These are phyloP conservation scores for Stagonosporopsis tanaceti DNA, from an alignment of 2,329 filamentous ascomycete species.

Conservation along the genomic window DNA sequence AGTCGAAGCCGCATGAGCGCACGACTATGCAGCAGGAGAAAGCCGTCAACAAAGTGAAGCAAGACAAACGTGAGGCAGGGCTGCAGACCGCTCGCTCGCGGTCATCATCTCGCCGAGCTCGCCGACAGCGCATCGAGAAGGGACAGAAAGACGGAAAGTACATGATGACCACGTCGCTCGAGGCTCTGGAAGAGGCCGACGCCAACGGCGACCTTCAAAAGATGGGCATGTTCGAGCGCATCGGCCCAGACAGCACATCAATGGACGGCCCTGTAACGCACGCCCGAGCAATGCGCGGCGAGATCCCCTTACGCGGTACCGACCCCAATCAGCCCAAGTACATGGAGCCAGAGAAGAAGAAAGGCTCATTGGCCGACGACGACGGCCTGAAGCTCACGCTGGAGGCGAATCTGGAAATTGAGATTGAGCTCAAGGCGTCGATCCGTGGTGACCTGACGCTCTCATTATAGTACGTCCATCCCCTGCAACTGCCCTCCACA, in stretches of 20 bases:
- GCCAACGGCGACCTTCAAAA: conserved; percentile 57
- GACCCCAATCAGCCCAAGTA: conserved; percentile 60
- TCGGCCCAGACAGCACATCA: conserved; percentile 63
- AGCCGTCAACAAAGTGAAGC: conserved; percentile 52
- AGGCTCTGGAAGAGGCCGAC: conserved; percentile 61
- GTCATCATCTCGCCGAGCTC: conserved; percentile 57
- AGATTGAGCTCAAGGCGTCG: conserved; percentile 84
- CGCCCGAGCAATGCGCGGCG: conserved; percentile 61
- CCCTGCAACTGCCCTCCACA: background rate
- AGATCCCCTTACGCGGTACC: conserved; percentile 62
- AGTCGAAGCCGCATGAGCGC: conserved; percentile 50
- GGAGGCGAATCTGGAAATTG: conserved; percentile 81
- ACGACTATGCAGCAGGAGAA: conserved; percentile 58
- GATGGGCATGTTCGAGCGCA: conserved; percentile 63
- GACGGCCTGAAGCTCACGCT: conserved; percentile 76
- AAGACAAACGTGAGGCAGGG: conserved; percentile 47
- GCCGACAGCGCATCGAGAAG: conserved; percentile 57
- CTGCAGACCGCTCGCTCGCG: conserved; percentile 55
- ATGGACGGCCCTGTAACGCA: conserved; percentile 66
- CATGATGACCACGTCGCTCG: conserved; percentile 60
- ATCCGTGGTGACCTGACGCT: conserved; percentile 85
- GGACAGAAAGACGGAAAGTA: conserved; percentile 58
- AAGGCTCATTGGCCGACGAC: conserved; percentile 56
- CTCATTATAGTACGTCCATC: conserved; percentile 72
- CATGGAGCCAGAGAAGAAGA: conserved; percentile 53